These are phyloP conservation scores for Termitomyces sp. DNA, from an alignment of 768 basidiomycete species.

Conservation along the genomic window DNA sequence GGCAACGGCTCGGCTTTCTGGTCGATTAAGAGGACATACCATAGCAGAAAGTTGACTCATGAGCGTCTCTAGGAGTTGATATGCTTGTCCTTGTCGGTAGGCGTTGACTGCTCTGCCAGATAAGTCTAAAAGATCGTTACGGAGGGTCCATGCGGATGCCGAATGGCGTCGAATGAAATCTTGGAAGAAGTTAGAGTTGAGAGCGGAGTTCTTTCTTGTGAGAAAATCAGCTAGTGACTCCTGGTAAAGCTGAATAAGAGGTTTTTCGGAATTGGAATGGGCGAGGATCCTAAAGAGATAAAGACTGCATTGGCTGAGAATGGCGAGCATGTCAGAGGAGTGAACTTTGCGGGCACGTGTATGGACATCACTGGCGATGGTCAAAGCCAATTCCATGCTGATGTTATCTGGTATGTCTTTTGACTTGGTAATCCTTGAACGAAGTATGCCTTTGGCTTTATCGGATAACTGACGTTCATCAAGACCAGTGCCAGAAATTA, in stretches of 20 bases:
- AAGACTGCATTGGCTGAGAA: conserved; percentile 63
- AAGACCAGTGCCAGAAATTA: conserved; percentile 56
- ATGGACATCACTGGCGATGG: conserved; percentile 61
- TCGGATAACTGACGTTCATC: conserved; percentile 88
- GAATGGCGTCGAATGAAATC: conserved; percentile 72
- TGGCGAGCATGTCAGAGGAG: conserved; percentile 53
- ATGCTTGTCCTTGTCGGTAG: conserved; percentile 71
- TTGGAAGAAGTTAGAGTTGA: conserved; percentile 71
- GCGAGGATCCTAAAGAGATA: conserved; percentile 55
- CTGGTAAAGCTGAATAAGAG: conserved; percentile 51
- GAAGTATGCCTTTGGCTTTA: conserved; percentile 79
- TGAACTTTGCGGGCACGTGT: conserved; percentile 61
- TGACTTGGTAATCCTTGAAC: conserved; percentile 64
- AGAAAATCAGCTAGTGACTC: conserved; percentile 70
- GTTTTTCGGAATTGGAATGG: conserved; percentile 34
- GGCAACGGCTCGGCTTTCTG: background rate
- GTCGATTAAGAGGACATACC: conserved; percentile 26
- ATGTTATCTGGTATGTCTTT: conserved; percentile 57
- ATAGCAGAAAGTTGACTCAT: conserved; percentile 45
- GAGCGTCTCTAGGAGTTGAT: conserved; percentile 65
- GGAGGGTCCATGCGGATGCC: conserved; percentile 56
- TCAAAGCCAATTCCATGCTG: conserved; percentile 35
- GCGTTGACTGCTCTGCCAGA: conserved; percentile 61
- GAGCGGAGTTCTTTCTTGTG: conserved; percentile 71
- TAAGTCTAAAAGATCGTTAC: conserved; percentile 51